Evolutionary conservation across 2,329 filamentous ascomycete species (phyloP), one percentile per base, ranked within the genome.

Genomic region (Scedosporium apiospermum): DNA sequence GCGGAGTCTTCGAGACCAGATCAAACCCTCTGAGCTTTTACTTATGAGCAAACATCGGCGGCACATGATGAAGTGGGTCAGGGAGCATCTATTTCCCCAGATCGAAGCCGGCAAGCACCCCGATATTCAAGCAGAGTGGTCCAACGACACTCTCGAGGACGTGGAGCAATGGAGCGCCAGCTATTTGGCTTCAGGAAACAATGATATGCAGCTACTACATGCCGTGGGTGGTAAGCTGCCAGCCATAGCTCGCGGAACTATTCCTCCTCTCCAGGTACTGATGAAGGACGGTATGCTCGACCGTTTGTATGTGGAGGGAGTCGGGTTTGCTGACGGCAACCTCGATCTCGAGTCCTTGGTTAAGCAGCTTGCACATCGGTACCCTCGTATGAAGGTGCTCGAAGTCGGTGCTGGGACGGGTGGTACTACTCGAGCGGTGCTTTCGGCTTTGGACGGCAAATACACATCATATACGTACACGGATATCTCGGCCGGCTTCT

Each of bases 391-490:
- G 60, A 74, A 75, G 2, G 72, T 80, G 34, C 64, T 81, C 4
- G 70, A 72, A 61, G 68, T 77, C 9, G 77, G 77, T 16, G 77
- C 75, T 9, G 79, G 79, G 1, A 78, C 76, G 3, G 78, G 77
- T 3, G 73, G 72, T 10, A 71, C 76, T 0, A 81, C 78, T 0
- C 66, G 69, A 6, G 51, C 41, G 1, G 66, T 81, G 4, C 65
- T 81, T 1, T 60, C 66, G 2, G 58, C 60, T 3, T 64, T 79
- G 12, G 71, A 68, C 1, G 12, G 65, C 16, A 7, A 63, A 3
- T 77, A 75, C 57, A 14, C 49, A 21, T 59, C 70, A 1, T 82
- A 81, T 66, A 77, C 75, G 0, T 82, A 71, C 67, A 81, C 80
- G 0, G 78, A 81, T 63, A 73, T 79, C 12, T 75, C 74, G 0